Evolutionary conservation across 1,284 basidiomycete species (phyloP), one percentile per base, ranked within the genome.

Genomic region (Heterobasidion occidentale): DNA sequence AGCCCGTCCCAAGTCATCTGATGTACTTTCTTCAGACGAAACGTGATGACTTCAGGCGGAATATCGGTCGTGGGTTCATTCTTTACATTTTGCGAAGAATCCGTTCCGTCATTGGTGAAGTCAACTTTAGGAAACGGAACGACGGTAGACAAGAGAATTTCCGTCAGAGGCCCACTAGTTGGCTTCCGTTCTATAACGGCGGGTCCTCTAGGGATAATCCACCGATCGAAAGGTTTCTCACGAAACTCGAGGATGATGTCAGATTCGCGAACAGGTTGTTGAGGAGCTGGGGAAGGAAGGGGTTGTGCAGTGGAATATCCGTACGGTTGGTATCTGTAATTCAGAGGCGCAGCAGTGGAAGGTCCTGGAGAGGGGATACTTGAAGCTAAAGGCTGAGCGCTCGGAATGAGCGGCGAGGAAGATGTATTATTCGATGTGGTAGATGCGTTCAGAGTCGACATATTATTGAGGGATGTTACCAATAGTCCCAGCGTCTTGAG

Each of bases 221-320:
- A 86, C 9, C 81, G 76, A 53, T 88, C 84, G 36, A 72, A 71
- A 1, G 78, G 73, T 11, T 72, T 70, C 63, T 90, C 88, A 45
- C 75, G 70, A 59, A 88, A 90, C 63, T 88, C 84, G 54, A 90
- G 65, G 27, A 90, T 77, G 5, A 90, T 64, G 66, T 90, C 88
- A 60, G 82, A 86, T 14, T 78, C 77, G 62, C 75, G 80, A 42
- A 72, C 35, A 19, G 54, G 52, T 51, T 19, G 50, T 35, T 38
- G 50, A 36, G 34, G 33, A 9, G 12, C 9, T 14, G 50, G 50
- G 14, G 33, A 19, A 9, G 5, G 35, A 15, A 15, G 12, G 14
- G 12, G 59, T 12, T 33, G 45, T 15, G 58, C 34, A 15, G 42
- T 19, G 34, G 56, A 19, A 19, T 51, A 38, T 19, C 51, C 62